Evolutionary conservation across 2,329 filamentous ascomycete genomes (phyloP).

Genomic region (Penicillium sp.): DNA sequence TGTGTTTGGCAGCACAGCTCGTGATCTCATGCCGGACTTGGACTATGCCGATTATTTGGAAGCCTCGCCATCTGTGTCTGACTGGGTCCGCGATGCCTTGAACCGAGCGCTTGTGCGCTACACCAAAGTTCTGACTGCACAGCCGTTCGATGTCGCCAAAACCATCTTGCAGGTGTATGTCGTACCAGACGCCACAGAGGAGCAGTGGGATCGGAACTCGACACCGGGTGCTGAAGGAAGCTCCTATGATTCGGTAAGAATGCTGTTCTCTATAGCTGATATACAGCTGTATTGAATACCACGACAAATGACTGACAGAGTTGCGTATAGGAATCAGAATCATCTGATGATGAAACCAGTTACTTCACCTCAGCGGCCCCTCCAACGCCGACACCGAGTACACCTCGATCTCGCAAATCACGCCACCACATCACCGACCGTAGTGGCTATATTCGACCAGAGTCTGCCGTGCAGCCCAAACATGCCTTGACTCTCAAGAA

Average conservation of each 20-base stretch:
- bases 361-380: constrained; percentile 73
- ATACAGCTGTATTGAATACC: not conserved
- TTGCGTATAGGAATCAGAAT: constrained; percentile 39
- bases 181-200: constrained; percentile 41
- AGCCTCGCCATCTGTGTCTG: constrained; percentile 69
- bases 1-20: constrained; percentile 63
- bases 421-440: constrained; percentile 47
- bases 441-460: constrained; percentile 45
- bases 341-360: constrained; percentile 71
- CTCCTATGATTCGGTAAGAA: constrained; percentile 35
- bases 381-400: constrained; percentile 43
- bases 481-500: constrained; percentile 71
- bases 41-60: constrained; percentile 91
- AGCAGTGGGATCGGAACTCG: constrained; percentile 31
- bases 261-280: not conserved
- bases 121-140: constrained; percentile 79
- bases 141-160: constrained; percentile 97
- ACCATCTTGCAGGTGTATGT: constrained; percentile 78
- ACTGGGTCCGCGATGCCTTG: constrained; percentile 72
- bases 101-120: constrained; percentile 93
- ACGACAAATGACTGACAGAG: constrained; percentile 9
- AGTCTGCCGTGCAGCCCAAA: constrained; percentile 41
- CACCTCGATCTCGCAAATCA: constrained; percentile 40
- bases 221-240: constrained; percentile 28
- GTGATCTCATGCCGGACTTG: constrained; percentile 83